Conservation (phyloP, 148 eudicot species). For the Vaccinium myrtillus region DNA sequence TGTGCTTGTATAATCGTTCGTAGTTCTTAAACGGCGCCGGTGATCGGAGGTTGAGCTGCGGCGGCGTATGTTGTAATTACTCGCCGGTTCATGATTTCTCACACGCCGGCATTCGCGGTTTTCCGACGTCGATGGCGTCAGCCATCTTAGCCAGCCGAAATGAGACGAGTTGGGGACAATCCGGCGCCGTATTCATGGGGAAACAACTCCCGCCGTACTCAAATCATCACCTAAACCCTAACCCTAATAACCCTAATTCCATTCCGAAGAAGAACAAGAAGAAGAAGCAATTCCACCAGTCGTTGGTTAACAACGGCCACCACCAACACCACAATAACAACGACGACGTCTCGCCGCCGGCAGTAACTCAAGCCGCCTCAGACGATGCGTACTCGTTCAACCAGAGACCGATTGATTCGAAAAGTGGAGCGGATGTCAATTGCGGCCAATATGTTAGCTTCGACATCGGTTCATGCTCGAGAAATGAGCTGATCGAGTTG, state of each 20-base stretch:
- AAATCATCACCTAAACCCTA: slow-evolving; percentile 39
- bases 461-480: slow-evolving; percentile 26
- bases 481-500: slow-evolving; percentile 33
- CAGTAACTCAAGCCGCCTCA: slow-evolving; percentile 34
- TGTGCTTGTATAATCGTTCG: background rate
- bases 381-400: slow-evolving; percentile 57
- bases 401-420: slow-evolving; percentile 26
- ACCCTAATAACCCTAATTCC: slow-evolving; percentile 33
- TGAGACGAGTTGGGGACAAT: slow-evolving; percentile 43
- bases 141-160: slow-evolving; percentile 46
- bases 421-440: slow-evolving; percentile 21
- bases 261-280: slow-evolving; percentile 33
- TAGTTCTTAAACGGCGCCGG: background rate
- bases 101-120: slow-evolving; percentile 2
- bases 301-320: slow-evolving; percentile 16
- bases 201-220: slow-evolving; percentile 31
- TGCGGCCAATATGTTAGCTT: slow-evolving; percentile 30
- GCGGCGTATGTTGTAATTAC: background rate
- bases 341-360: slow-evolving; percentile 16
- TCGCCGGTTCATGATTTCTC: slow-evolving; percentile 19
- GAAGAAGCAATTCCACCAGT: slow-evolving; percentile 33
- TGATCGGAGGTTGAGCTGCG: background rate
- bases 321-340: slow-evolving; percentile 7
- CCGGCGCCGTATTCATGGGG: slow-evolving; percentile 45
- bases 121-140: slow-evolving; percentile 41